Base-by-base conservation (phyloP, 116 monocot species). In the Posidonia oceanica region DNA sequence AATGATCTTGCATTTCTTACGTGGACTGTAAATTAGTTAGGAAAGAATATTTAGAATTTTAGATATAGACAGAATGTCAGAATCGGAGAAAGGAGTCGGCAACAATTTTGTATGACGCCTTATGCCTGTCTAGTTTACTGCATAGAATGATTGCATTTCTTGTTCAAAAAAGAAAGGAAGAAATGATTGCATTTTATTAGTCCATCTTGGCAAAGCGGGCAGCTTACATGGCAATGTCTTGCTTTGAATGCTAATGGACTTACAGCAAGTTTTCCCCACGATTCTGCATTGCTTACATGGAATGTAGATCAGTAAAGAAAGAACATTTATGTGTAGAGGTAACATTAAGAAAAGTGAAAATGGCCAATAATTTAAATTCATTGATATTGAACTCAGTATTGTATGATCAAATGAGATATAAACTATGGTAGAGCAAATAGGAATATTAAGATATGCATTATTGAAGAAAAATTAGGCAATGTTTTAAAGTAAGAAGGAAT, bases 161-260 rank as follows among this genome's bases (percentile, higher is more conserved):
- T 58, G 3, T 29, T 29, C 29, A 29, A 29, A 29, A 0, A 29
- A 29, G 29, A 29, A 29, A 0, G 29, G 29, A 29, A 29, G 29
- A 29, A 58, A 18, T 11, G 58, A 15, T 20, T 48, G 48, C 12
- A 48, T 11, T 58, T 58, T 15, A 58, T 4, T 14, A 72, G 79
- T 72, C 75, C 75, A 75, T 79, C 75, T 75, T 83, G 78, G 68
- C 75, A 75, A 71, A 64, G 58, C 54, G 3, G 68, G 29, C 20
- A 36, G 48, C 59, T 4, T 74, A 74, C 21, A 17, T 37, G 52
- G 29, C 15, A 69, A 39, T 69, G 39, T 57, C 56, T 57, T 70
- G n/a, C 36, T 69, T 70, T 57, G 39, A 70, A 58, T 57, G 69
- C 57, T 58, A n/a, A 70, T 40, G 67, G 44, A 22, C 67, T 67